phyloP scores from a whole-genome alignment of 345 rosid genomes.

The Gossypium bickii region DNA sequence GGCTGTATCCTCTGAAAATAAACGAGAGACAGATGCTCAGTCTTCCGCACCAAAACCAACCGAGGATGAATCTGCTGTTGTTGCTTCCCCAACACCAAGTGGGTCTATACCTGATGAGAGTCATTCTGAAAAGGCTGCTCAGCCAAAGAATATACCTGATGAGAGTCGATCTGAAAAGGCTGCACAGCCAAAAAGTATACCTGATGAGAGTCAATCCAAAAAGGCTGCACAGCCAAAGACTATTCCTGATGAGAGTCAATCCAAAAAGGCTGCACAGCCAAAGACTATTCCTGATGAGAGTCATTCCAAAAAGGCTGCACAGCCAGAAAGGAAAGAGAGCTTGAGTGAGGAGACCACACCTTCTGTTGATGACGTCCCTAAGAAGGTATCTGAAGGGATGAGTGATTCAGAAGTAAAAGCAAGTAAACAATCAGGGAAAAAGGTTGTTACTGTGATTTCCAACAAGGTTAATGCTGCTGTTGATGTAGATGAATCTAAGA shows the following conservation, averaged over 20 bases:
- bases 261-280: constrained; percentile 30
- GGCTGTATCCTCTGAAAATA: constrained; percentile 41
- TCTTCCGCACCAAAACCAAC: constrained; percentile 39
- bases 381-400: constrained; percentile 45
- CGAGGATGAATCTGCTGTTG: constrained; percentile 29
- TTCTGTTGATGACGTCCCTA: constrained; percentile 37
- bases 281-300: constrained; percentile 35
- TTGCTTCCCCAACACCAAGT: constrained; percentile 38
- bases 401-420: constrained; percentile 51
- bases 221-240: constrained; percentile 27
- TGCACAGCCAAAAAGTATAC: constrained; percentile 38
- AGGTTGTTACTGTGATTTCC: constrained; percentile 32
- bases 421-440: constrained; percentile 36
- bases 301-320: neutral
- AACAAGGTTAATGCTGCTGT: constrained; percentile 34
- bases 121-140: neutral
- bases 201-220: constrained; percentile 24
- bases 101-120: constrained; percentile 39
- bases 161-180: neutral
- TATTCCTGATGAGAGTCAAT: constrained; percentile 34
- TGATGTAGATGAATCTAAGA: constrained; percentile 30
- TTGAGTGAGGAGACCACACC: constrained; percentile 33
- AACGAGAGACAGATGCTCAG: constrained; percentile 32
- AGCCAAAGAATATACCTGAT: constrained; percentile 14
- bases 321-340: constrained; percentile 52